Percentiles rank a stretch among this genome's conserved stretches.
phyloP scores from a whole-genome alignment of 495 filamentous ascomycete species.

The Xylaria cubensis region DNA sequence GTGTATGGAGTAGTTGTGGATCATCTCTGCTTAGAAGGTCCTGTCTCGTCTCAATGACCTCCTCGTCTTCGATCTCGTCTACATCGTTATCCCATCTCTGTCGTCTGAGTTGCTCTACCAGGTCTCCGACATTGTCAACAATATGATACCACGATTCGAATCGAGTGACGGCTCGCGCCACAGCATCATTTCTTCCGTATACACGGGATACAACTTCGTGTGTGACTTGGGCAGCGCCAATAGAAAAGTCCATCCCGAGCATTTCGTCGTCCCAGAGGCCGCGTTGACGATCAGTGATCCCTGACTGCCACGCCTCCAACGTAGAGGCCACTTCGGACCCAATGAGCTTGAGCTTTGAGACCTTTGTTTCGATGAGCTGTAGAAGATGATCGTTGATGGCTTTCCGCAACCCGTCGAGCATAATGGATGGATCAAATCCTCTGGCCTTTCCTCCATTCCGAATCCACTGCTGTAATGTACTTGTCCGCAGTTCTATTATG shows the following conservation, averaged over 20 bases:
- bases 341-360: slow-evolving; percentile 63
- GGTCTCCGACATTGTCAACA: slow-evolving; percentile 64
- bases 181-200: slow-evolving; percentile 70
- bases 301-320: slow-evolving; percentile 59
- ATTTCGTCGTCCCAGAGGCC: slow-evolving; percentile 69
- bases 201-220: slow-evolving; percentile 53
- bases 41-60: slow-evolving; percentile 70
- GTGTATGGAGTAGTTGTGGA: slow-evolving; percentile 65
- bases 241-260: slow-evolving; percentile 50
- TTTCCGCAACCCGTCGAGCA: slow-evolving; percentile 71
- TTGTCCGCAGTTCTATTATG: slow-evolving; percentile 71
- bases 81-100: slow-evolving; percentile 79
- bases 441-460: slow-evolving; percentile 56
- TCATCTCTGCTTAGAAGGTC: slow-evolving; percentile 75
- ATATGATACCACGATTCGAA: slow-evolving; percentile 74
- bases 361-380: slow-evolving; percentile 63
- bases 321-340: slow-evolving; percentile 61
- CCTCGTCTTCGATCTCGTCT: slow-evolving; percentile 77
- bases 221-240: slow-evolving; percentile 52
- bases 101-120: slow-evolving; percentile 70
- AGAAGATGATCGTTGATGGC: slow-evolving; percentile 70
- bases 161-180: slow-evolving; percentile 62
- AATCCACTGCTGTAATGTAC: slow-evolving; percentile 78
- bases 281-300: slow-evolving; percentile 52
- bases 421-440: slow-evolving; percentile 63